Conservation (phyloP, 371 early-diverging fungal species). For the Mortierella sp. region DNA sequence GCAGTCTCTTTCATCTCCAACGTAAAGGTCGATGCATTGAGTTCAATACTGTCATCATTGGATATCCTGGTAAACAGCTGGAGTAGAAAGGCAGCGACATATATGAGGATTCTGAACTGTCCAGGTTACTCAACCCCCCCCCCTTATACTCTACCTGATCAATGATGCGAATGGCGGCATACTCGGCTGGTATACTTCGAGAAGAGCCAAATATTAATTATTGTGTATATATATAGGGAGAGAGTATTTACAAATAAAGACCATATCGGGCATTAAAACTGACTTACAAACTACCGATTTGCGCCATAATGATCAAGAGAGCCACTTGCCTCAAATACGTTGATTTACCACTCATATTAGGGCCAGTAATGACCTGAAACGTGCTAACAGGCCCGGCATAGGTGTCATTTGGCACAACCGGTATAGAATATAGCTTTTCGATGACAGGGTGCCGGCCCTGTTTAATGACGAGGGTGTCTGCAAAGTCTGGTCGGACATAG, state of each 20-base stretch:
- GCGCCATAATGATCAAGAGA: slow-evolving; percentile 92
- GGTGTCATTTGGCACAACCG: slow-evolving; percentile 85
- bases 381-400: slow-evolving; percentile 73
- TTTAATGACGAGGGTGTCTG: slow-evolving; percentile 83
- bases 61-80: slow-evolving; percentile 78
- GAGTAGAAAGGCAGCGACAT: too few relatives aligned
- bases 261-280: neutral
- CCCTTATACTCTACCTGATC: slow-evolving; percentile 67
- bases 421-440: slow-evolving; percentile 63
- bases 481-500: slow-evolving; percentile 86
- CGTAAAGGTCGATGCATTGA: slow-evolving; percentile 89
- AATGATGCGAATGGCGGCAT: slow-evolving; percentile 83
- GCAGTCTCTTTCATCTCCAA: slow-evolving; percentile 93
- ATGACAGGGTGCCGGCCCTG: slow-evolving; percentile 87
- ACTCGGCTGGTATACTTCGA: slow-evolving; percentile 91
- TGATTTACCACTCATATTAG: slow-evolving; percentile 98
- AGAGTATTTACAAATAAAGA: neutral
- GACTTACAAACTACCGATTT: slow-evolving; percentile 89
- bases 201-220: too few relatives aligned
- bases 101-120: neutral
- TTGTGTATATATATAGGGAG: too few relatives aligned
- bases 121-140: slow-evolving; percentile 9
- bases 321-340: slow-evolving; percentile 96
- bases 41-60: slow-evolving; percentile 76
- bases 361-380: slow-evolving; percentile 95